Evolutionary conservation across 192 early-diverging fungal genomes (phyloP), one percentile per base, ranked within the genome.

Genomic region (Backusella australiensis): DNA sequence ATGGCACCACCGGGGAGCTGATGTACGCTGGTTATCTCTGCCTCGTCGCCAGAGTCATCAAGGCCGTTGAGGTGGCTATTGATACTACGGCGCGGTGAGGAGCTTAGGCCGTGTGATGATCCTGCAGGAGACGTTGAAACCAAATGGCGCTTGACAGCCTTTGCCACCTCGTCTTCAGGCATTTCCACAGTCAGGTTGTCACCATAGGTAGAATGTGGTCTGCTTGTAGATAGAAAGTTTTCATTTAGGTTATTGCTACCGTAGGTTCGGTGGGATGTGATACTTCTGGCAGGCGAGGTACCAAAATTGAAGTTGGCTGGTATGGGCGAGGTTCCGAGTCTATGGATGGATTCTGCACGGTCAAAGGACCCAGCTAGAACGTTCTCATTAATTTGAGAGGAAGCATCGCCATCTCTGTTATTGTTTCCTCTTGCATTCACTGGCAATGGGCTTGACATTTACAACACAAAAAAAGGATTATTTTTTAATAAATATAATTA

Each of bases 1-100:
- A 92, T 92, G 59, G 94, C 90, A 41, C 94, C 95, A 56, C 91
- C 90, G 12, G 87, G 85, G 34, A 74, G 70, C 29, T 92, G 77
- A 56, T 83, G 89, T 69, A 89, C 87, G 67, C 26, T 83, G 53
- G 66, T 83, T 34, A 82, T 78, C 52, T 83, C 69, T 39, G 21
- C 46, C 41, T 75, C 41, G n/a, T 71, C 70, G 19, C 15, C n/a
- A 11, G 23, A 44, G 23, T 71, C 44, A 12, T 19, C 14, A 29
- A 29, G 23, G 29, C 56, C 56, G 26, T 29, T 29, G 56, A 29
- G 56, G 5, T 29, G 23, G 3, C 42, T 26, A 49, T 44, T 71
- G 23, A 76, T 80, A 29, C 52, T 59, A 44, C 29, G n/a, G 32
- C 17, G 73, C 14, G 70, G 44, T 32, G 70, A 49, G 29, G 26